Conservation (phyloP, 78 protist genomes). For the Dictyostelium intermedium region DNA sequence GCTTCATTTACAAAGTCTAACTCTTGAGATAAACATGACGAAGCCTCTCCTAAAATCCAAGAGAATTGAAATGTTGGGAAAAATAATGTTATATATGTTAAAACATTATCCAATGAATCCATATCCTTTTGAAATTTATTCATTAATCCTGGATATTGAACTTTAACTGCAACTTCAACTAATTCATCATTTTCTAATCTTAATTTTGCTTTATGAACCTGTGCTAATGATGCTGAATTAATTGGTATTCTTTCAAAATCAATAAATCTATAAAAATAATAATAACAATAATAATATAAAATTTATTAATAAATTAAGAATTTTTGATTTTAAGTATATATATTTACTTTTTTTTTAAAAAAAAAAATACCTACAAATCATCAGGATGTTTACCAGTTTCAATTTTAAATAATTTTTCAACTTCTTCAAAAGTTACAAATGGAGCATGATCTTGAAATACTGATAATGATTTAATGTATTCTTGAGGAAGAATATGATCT, state of each 20-base stretch:
- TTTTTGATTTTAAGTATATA: background rate
- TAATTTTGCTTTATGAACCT: slow-evolving; percentile 77
- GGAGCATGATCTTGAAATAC: slow-evolving; percentile 75
- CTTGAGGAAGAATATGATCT: slow-evolving; percentile 51
- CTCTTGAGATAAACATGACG: slow-evolving; percentile 55
- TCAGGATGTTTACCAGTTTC: slow-evolving; percentile 71
- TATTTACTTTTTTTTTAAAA: too few species aligned
- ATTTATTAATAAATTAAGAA: too few species aligned
- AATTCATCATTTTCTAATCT: slow-evolving; percentile 17
- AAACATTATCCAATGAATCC: slow-evolving; percentile 28
- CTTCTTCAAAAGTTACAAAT: slow-evolving; percentile 45
- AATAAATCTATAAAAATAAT: background rate
- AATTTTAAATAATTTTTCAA: slow-evolving; percentile 28
- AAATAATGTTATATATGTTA: slow-evolving; percentile 9
- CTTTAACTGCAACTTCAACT: slow-evolving; percentile 81
- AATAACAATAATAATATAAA: too few species aligned
- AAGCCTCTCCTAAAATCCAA: slow-evolving; percentile 80
- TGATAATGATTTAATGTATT: slow-evolving; percentile 30
- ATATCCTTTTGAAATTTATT: slow-evolving; percentile 61
- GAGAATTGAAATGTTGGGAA: slow-evolving; percentile 76
- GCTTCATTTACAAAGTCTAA: slow-evolving; percentile 81
- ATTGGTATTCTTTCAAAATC: slow-evolving; percentile 79
- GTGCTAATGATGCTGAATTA: slow-evolving; percentile 77
- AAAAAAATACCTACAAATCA: slow-evolving; percentile 13
- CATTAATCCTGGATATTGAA: slow-evolving; percentile 78